These are phyloP conservation scores for Asterella californica DNA, from an alignment of 225 moss, liverwort and hornwort genomes.

Conservation along the genomic window DNA sequence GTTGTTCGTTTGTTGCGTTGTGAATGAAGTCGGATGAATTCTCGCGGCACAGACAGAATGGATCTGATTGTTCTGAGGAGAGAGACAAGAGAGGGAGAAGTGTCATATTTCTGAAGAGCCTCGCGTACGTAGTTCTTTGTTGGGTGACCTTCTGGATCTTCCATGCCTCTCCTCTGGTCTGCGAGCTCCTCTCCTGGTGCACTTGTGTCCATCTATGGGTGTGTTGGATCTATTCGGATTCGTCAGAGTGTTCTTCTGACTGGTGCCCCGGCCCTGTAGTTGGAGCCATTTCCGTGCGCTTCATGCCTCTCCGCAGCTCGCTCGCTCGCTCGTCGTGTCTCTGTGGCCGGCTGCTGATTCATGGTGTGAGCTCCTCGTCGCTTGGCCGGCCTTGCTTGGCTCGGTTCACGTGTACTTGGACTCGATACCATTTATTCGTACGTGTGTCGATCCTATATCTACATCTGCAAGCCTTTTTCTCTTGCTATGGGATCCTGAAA, in stretches of 20 bases:
- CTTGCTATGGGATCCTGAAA: not conserved
- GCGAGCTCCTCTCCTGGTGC: no score
- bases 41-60: slow-evolving; percentile 1
- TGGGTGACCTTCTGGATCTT: not conserved
- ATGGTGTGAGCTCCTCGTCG: not conserved
- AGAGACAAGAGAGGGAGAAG: not conserved
- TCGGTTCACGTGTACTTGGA: not conserved
- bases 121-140: not conserved
- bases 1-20: not conserved
- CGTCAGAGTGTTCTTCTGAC: slow-evolving; percentile 2
- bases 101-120: not conserved
- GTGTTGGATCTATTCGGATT: not conserved
- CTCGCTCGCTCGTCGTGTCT: not conserved
- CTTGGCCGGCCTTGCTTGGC: not conserved
- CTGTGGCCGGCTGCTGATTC: slow-evolving; percentile 1
- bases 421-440: not conserved
- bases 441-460: not conserved
- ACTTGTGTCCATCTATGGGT: not conserved
- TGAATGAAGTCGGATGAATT: not conserved
- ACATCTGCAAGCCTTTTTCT: not conserved
- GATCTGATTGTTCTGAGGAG: not conserved
- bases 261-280: no score
- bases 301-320: not conserved
- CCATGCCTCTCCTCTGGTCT: not conserved
- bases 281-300: not conserved